Conservation (phyloP, 192 early-diverging fungal species). For the Gaertneriomyces sp. region DNA sequence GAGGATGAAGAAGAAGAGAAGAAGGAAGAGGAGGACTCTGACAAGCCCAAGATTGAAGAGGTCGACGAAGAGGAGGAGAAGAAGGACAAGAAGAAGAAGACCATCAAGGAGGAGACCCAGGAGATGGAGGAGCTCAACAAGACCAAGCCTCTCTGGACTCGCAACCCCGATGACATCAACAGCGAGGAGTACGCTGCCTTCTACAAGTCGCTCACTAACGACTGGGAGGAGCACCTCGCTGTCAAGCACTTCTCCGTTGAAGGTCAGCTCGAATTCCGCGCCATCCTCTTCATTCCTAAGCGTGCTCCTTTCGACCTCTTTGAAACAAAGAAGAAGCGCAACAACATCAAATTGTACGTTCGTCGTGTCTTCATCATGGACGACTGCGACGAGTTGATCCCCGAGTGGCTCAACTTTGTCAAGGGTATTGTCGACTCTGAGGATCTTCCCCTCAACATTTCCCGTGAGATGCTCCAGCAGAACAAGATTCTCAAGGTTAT, state of each 20-base stretch:
- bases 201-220: slow-evolving; percentile 98
- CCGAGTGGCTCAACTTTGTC: slow-evolving; percentile 98
- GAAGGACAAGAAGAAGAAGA: slow-evolving; percentile 76
- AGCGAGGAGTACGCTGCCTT: slow-evolving; percentile 96
- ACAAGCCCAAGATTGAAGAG: slow-evolving; percentile 51
- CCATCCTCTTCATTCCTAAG: slow-evolving; percentile 93
- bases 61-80: slow-evolving; percentile 75
- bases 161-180: slow-evolving; percentile 96
- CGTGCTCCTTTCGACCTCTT: slow-evolving; percentile 98
- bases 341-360: slow-evolving; percentile 99
- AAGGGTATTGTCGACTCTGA: slow-evolving; percentile 99
- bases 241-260: slow-evolving; percentile 99
- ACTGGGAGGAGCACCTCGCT: slow-evolving; percentile 98
- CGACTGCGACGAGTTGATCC: slow-evolving; percentile 98
- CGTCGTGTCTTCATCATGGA: slow-evolving; percentile 99
- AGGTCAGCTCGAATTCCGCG: slow-evolving; percentile 99
- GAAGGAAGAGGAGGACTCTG: slow-evolving; percentile 56
- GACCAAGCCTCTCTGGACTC: slow-evolving; percentile 97
- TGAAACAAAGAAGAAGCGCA: slow-evolving; percentile 98
- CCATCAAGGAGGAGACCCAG: slow-evolving; percentile 74
- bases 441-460: slow-evolving; percentile 99
- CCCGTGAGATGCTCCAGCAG: slow-evolving; percentile 99
- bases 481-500: slow-evolving; percentile 99
- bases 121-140: slow-evolving; percentile 97
- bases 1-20: slow-evolving; percentile 81